Base-by-base conservation (phyloP, 2,329 filamentous ascomycete species). In the Hymenoscyphus repandus region DNA sequence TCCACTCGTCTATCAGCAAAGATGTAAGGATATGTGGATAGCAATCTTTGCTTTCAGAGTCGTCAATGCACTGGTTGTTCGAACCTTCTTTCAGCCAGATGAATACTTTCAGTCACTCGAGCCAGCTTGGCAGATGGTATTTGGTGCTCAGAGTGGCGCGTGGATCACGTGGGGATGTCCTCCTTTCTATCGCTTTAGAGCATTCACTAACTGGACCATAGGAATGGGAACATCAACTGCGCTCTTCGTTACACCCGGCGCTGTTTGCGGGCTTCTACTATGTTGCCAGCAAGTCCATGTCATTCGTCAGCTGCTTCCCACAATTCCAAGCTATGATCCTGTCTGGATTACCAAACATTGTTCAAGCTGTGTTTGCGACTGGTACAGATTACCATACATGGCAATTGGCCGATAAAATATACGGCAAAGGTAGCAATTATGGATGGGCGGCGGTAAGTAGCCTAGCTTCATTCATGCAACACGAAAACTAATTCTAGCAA, bases 71-170 rank as follows among this genome's bases (percentile, higher is more conserved):
- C 75, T 93, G 61, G 82, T 77, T 55, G 75, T 95, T 51, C 76
- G 80, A 58, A 97, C 93, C 17, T 99, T 96, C 69, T 99, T 99
- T 72, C 93, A 99, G 69, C 93, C 93, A 27, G 93, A 99, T 73
- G 93, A 99, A 70, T 97, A 89, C 74, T 99, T 93, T 65, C 93
- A 99, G 67, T 87, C 90, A 1, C 79, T 97, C 40, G 93, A 99
- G 72, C 92, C 93, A 47, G 93, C 93, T 59, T 97, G 92, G 91
- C 76, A 84, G 62, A 77, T 93, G 49, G 87, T 88, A 2, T 96
- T 96, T 75, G 91, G 91, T 18, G 64, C 74, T 2, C 67, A 76
- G 12, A 87, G 85, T 68, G 87, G 88, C 55, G 89, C 92, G 27
- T 99, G 92, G 89, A 78, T 96, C 63, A 99, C 93, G 56, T 99